Base-by-base conservation (phyloP, 305 asterid species). In the Fraxinus greggii region DNA sequence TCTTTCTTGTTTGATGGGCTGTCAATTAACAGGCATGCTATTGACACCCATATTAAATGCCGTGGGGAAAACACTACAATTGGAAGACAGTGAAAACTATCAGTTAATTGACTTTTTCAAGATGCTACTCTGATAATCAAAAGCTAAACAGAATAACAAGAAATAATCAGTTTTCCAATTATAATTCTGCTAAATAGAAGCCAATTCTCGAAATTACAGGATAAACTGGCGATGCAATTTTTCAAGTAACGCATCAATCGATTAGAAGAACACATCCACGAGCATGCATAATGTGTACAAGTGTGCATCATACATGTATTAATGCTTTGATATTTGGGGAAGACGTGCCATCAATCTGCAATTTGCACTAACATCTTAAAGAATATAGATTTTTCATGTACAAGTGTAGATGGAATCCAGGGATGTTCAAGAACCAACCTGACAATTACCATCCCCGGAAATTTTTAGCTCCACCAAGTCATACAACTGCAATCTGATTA, bases 361-460 rank as follows among this genome's bases (percentile, higher is more conserved):
- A 69, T 28, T 69, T 29, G 40, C 75, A 69, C 23, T 29, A 69
- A 28, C 75, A 21, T 59, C 24, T 77, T 40, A 38, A 83, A 40
- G 65, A 21, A 48, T 31, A 38, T 15, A 80, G 63, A 67, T 23
- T 74, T 42, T 51, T 45, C 5, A 63, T 54, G 79, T 36, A 35
- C 31, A 69, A 19, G 32, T 26, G 32, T 48, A 80, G 69, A 67
- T 26, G 75, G 61, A 78, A 10, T 10, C 78, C 61, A 42, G 70
- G 63, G 74, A 81, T 51, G 72, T 56, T 13, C 72, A 74, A 78
- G 74, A 77, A 85, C 96, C 69, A 82, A 95, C 98, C 99, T 95
- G 99, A 83, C 99, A 95, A 84, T 94, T 95, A 75, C 99, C 98
- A 84, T 94, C 99, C 83, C 98, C 98, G 23, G 92, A 85, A 67